Evolutionary conservation across 2,329 filamentous ascomycete species (phyloP), one percentile per base, ranked within the genome.

Genomic region (Aspergillus persii): DNA sequence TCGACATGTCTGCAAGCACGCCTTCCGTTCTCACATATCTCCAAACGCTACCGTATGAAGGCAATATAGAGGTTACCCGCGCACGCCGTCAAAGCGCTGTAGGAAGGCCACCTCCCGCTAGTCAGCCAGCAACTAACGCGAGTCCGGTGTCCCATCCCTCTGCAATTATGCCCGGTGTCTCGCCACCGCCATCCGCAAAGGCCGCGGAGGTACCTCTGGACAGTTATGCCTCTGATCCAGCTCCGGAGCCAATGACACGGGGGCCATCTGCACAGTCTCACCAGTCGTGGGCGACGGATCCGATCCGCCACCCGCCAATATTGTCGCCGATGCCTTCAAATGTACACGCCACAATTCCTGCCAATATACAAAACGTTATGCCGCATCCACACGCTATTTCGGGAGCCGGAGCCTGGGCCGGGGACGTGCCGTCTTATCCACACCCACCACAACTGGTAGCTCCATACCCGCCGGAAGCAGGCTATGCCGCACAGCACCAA

Each of bases 271-370:
- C 61, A 2, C 67, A 72, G 48, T 77, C 76, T 6, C 66, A 70
- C 23, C 68, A 71, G 18, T 77, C 74, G 4, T 71, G 73, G 70
- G 67, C 69, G 12, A 76, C 76, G 6, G 76, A 77, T 12, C 75
- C 75, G 8, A 61, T 68, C 8, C 66, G 66, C 12, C 69, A 69
- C 33, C 66, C 70, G 4, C 62, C 69, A 4, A 62, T 63, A 9
- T 66, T 72, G 63, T 67, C 71, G 7, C 68, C 66, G 7, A 48
- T 62, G 7, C 61, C 68, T 5, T 56, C 56, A 30, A 66, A 62
- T 23, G 58, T 66, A 15, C 63, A 67, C 8, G 41, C 63, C 3
- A 29, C 53, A 4, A 57, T 60, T 8, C 15, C 58, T 2, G 57
- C 53, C 31, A 59, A 49, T 27, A 29, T 61, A 6, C 47, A 63